phyloP scores from a whole-genome alignment of 176 grass and related monocot genomes.

The Cenchrus americanus region DNA sequence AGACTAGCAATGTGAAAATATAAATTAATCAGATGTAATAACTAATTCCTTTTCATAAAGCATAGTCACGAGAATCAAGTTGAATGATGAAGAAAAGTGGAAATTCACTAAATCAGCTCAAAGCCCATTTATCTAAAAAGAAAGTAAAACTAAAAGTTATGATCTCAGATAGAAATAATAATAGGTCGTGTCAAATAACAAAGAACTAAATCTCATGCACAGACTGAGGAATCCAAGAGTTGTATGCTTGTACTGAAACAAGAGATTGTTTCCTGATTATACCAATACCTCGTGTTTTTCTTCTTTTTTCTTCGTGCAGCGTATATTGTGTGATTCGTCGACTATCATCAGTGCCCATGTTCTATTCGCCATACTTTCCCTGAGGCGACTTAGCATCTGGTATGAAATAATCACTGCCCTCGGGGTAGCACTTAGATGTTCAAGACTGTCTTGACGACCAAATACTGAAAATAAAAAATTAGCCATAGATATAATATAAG shows the following conservation, averaged over 20 bases:
- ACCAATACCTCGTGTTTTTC: constrained; percentile 75
- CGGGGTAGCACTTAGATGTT: constrained; percentile 69
- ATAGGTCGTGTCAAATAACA: constrained; percentile 27
- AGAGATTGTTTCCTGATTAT: constrained; percentile 3
- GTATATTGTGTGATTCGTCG: constrained; percentile 98
- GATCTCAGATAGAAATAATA: constrained; percentile 14
- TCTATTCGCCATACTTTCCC: constrained; percentile 64
- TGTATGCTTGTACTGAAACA: constrained; percentile 12
- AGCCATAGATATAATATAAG: constrained; percentile 41
- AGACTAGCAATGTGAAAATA: constrained; percentile 31
- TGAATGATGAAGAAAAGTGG: constrained; percentile 3
- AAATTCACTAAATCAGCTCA: constrained; percentile 25
- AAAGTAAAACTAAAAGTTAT: constrained; percentile 27
- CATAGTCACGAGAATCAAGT: background rate
- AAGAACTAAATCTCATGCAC: constrained; percentile 28
- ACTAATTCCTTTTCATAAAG: background rate
- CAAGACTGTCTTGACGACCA: constrained; percentile 82
- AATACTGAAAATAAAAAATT: constrained; percentile 72
- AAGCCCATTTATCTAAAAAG: constrained; percentile 24
- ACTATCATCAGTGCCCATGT: constrained; percentile 90
- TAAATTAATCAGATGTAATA: constrained; percentile 1
- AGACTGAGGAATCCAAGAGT: background rate
- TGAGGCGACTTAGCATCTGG: constrained; percentile 80
- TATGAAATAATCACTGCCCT: constrained; percentile 89
- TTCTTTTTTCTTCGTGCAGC: constrained; percentile 68